Evolutionary conservation across 192 early-diverging fungal species (phyloP).

Genomic region (Coemansia sp.): DNA sequence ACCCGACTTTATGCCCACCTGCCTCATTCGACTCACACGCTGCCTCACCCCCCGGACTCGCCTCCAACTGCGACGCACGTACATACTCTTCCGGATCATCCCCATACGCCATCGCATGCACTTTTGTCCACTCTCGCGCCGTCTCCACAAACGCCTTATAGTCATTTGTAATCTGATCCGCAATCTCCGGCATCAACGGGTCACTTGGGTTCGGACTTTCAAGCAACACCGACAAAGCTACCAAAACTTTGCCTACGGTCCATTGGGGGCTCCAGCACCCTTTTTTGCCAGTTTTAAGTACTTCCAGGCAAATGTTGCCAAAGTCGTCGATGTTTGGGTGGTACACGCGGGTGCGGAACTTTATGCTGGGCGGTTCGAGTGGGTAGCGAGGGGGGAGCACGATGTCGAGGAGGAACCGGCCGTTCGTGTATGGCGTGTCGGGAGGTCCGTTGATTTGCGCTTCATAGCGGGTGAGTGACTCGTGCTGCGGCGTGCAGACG

Average conservation of each 20-base stretch:
- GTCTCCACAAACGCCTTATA: conserved; percentile 16
- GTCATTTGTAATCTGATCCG: conserved; percentile 35
- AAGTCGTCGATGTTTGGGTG: conserved; percentile 80
- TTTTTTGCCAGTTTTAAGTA: conserved; percentile 60
- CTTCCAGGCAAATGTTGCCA: conserved; percentile 74
- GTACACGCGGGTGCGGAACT: conserved; percentile 74
- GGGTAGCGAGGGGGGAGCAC: conserved; percentile 58
- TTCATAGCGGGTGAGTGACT: conserved; percentile 58
- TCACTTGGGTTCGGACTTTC: conserved; percentile 73
- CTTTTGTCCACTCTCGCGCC: conserved; percentile 39
- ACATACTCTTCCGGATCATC: conserved; percentile 24
- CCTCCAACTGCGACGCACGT: neutral
- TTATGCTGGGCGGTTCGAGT: conserved; percentile 69
- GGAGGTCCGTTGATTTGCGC: conserved; percentile 64
- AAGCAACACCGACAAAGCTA: conserved; percentile 61
- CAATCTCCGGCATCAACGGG: conserved; percentile 67
- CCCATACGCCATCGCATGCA: conserved; percentile 19
- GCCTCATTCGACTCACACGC: too few relatives aligned
- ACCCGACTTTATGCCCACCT: neutral
- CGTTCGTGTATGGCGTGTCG: conserved; percentile 67
- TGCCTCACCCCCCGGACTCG: neutral
- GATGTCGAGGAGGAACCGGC: conserved; percentile 65
- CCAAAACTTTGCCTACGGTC: conserved; percentile 62
- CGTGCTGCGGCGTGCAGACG: conserved; percentile 64
- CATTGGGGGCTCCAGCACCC: conserved; percentile 73